Evolutionary conservation across 1,284 basidiomycete species (phyloP).

Genomic region (Pyrrhoderma lamaoense): DNA sequence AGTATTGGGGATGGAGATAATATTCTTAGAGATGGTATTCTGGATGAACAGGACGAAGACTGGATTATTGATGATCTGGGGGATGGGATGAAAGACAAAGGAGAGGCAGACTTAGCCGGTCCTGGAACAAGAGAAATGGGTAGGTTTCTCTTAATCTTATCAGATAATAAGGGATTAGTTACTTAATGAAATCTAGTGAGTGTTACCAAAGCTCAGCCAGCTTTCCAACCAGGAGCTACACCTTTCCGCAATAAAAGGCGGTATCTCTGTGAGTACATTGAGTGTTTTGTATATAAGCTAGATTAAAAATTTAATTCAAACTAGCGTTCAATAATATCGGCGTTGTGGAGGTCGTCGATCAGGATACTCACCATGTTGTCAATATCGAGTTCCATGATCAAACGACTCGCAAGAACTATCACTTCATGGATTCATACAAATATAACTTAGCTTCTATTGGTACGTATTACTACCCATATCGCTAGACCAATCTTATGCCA

Average conservation of each 20-base stretch:
- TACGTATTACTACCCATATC: conserved; percentile 24
- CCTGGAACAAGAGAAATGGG: conserved; percentile 71
- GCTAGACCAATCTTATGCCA: conserved; percentile 1
- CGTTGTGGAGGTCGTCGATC: conserved; percentile 86
- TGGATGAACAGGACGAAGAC: conserved; percentile 42
- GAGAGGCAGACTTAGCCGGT: conserved; percentile 30
- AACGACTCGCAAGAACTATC: conserved; percentile 71
- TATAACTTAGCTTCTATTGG: conserved; percentile 83
- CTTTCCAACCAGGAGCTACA: conserved; percentile 92
- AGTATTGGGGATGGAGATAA: conserved; percentile 31
- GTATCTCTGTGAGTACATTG: conserved; percentile 67
- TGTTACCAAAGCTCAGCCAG: conserved; percentile 82
- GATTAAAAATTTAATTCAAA: conserved; percentile 8
- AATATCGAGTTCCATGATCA: conserved; percentile 95
- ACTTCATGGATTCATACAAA: conserved; percentile 85
- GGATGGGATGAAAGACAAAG: conserved; percentile 41
- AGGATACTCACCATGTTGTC: conserved; percentile 88
- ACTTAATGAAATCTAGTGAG: conserved; percentile 47
- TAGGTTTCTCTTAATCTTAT: conserved; percentile 28
- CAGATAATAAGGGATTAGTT: conserved; percentile 15
- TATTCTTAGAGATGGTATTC: conserved; percentile 27
- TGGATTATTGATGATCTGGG: conserved; percentile 83
- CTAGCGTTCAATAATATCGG: conserved; percentile 93
- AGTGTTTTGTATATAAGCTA: neutral
- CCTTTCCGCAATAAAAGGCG: conserved; percentile 80